Evolutionary conservation across 108 stramenopile genomes (phyloP).

Genomic region (Aurantiochytrium sp.): DNA sequence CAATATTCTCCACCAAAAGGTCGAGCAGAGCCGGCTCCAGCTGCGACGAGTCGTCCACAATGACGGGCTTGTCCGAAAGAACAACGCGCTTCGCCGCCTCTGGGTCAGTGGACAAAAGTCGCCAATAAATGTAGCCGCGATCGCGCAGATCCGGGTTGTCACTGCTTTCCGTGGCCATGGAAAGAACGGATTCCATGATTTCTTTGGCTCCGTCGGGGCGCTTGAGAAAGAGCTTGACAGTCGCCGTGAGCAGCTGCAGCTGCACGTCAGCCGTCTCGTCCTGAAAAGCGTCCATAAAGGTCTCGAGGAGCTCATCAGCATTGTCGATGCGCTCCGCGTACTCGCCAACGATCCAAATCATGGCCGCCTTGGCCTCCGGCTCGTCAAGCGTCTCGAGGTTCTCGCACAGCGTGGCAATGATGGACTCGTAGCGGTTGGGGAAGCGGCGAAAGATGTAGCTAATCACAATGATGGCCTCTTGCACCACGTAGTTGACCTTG

Average conservation of each 20-base stretch:
- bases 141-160: constrained; percentile 98
- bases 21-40: constrained; percentile 85
- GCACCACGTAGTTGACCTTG: constrained; percentile 97
- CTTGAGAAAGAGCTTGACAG: constrained; percentile 97
- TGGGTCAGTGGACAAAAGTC: constrained; percentile 86
- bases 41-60: constrained; percentile 91
- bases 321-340: constrained; percentile 99
- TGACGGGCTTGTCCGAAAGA: constrained; percentile 92
- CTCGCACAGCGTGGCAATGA: constrained; percentile 97
- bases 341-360: constrained; percentile 99
- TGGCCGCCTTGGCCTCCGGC: constrained; percentile 92
- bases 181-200: constrained; percentile 92
- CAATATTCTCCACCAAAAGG: constrained; percentile 79
- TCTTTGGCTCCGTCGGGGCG: constrained; percentile 92
- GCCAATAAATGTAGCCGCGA: constrained; percentile 98
- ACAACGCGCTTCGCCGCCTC: constrained; percentile 97
- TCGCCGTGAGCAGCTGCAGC: constrained; percentile 91
- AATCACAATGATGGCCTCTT: constrained; percentile 97
- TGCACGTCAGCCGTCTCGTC: constrained; percentile 92
- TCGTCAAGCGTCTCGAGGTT: constrained; percentile 97
- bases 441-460: constrained; percentile 99
- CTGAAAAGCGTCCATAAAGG: constrained; percentile 89
- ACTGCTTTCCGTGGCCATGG: constrained; percentile 89
- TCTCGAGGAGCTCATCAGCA: constrained; percentile 93
- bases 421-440: constrained; percentile 95